Evolutionary conservation across 1,284 basidiomycete species (phyloP).

Genomic region (Puccinia hordei): DNA sequence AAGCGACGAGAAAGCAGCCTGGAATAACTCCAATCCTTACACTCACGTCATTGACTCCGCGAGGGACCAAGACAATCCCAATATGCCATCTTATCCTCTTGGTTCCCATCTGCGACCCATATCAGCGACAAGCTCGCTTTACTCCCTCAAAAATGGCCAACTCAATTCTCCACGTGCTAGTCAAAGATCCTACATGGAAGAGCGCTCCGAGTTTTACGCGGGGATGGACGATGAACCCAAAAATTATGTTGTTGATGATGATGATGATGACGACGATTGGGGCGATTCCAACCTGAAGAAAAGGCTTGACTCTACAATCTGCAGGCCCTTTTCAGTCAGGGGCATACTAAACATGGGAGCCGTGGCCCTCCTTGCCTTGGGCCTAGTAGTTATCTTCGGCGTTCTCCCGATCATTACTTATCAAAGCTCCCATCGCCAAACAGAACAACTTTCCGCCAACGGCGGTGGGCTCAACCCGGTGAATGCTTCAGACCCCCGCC

Average conservation of each 20-base stretch:
- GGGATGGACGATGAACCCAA: constrained; percentile 13
- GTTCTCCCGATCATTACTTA: constrained; percentile 27
- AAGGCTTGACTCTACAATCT: not conserved
- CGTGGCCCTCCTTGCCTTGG: constrained; percentile 23
- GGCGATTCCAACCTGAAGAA: not conserved
- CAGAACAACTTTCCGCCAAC: constrained; percentile 8
- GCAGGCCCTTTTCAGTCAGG: constrained; percentile 10
- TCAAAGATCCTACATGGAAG: constrained; percentile 24
- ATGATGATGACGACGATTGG: constrained; percentile 42
- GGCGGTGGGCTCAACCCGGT: constrained; percentile 65
- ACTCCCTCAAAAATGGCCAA: not conserved
- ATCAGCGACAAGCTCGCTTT: not conserved
- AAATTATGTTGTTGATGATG: not conserved
- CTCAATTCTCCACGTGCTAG: constrained; percentile 18
- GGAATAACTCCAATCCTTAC: not conserved
- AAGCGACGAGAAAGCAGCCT: constrained; percentile 1
- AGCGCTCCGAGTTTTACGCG: constrained; percentile 12
- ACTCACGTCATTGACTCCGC: not conserved
- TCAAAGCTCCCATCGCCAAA: not conserved
- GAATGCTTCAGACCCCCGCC: not conserved
- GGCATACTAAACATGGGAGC: constrained; percentile 29
- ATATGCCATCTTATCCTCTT: not conserved
- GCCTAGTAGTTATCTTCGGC: constrained; percentile 33
- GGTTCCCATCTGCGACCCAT: not conserved
- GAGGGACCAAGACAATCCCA: no score